Conservation (phyloP, 495 filamentous ascomycete genomes). For the Penicillium dipodomyicola region DNA sequence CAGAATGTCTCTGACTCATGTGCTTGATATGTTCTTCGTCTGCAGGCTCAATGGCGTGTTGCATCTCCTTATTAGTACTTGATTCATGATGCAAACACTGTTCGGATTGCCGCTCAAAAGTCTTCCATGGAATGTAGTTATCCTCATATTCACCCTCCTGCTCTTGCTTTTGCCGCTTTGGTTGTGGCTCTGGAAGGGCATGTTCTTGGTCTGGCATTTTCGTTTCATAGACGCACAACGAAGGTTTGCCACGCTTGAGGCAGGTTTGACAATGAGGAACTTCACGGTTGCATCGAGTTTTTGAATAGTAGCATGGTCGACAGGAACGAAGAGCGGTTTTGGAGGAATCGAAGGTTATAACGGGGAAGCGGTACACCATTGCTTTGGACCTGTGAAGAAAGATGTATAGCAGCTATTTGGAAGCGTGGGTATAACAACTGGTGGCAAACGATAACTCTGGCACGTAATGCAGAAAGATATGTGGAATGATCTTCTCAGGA, state of each 20-base stretch:
- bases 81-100: background rate
- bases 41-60: background rate
- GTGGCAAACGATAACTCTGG: no score
- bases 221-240: background rate
- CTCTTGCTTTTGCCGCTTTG: constrained; percentile 1
- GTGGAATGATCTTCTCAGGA: no score
- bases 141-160: background rate
- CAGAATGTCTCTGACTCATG: background rate
- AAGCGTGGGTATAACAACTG: background rate
- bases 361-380: no score
- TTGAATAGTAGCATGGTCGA: background rate
- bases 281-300: background rate
- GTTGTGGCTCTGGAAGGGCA: background rate
- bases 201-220: background rate
- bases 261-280: constrained; percentile 3
- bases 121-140: background rate
- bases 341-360: background rate
- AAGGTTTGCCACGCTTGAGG: background rate
- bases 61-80: background rate
- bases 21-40: background rate
- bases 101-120: background rate
- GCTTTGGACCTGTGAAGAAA: background rate
- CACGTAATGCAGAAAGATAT: no score
- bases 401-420: no score
- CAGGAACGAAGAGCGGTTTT: background rate